phyloP scores from a whole-genome alignment of 768 basidiomycete genomes.

The Mycena indigotica region DNA sequence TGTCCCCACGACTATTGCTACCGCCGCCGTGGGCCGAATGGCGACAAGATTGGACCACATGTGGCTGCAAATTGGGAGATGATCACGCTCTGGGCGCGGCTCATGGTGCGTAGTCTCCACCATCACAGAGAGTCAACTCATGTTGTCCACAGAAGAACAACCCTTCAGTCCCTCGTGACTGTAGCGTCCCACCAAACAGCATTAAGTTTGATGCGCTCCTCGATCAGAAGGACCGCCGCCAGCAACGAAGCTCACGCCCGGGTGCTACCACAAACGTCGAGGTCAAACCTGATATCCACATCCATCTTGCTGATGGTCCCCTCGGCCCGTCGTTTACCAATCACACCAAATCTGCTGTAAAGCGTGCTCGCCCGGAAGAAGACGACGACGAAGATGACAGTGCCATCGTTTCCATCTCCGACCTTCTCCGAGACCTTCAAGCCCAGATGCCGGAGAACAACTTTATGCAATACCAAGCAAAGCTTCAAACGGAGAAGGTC shows the following conservation, averaged over 20 bases:
- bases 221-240: not conserved
- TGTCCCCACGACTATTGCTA: not conserved
- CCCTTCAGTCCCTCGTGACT: not conserved
- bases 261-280: not conserved
- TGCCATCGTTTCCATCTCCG: not conserved
- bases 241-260: not conserved
- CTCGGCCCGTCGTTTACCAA: not conserved
- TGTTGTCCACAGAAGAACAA: not conserved
- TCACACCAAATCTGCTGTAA: not conserved
- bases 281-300: conserved; percentile 2
- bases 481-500: not conserved
- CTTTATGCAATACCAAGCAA: too few relatives aligned
- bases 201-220: not conserved
- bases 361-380: not conserved
- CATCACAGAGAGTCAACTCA: too few relatives aligned
- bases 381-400: not conserved
- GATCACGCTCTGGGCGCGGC: conserved; percentile 1
- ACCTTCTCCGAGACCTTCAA: not conserved
- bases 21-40: not conserved
- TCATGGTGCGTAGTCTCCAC: conserved; percentile 1
- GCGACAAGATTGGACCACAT: not conserved
- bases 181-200: not conserved
- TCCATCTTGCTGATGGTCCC: not conserved
- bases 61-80: not conserved
- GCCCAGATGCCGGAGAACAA: not conserved